Evolutionary conservation across 352 stramenopile genomes (phyloP).

Genomic region (Pythium scleroteichum): DNA sequence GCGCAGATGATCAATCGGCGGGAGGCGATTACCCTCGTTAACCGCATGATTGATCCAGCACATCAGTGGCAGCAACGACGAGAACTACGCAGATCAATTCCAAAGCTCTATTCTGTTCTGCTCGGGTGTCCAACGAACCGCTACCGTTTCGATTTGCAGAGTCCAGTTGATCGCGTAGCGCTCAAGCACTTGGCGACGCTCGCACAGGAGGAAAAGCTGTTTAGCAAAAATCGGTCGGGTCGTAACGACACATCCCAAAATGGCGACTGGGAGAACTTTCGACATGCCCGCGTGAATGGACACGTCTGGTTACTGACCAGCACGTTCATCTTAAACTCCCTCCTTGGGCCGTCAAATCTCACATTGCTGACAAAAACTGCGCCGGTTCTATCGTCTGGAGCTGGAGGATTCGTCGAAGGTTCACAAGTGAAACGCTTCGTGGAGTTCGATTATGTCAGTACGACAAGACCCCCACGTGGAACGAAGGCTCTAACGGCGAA

Average conservation of each 20-base stretch:
- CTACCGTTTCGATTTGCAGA: constrained; percentile 61
- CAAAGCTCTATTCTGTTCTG: constrained; percentile 58
- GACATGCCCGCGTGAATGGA: constrained; percentile 73
- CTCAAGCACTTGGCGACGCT: constrained; percentile 64
- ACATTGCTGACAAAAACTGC: constrained; percentile 5
- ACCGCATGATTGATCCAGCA: constrained; percentile 40
- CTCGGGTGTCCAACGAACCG: constrained; percentile 68
- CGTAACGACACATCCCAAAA: constrained; percentile 77
- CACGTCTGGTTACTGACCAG: constrained; percentile 59
- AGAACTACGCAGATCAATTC: constrained; percentile 54
- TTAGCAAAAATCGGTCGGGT: constrained; percentile 54
- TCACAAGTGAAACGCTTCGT: constrained; percentile 27
- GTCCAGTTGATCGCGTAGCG: constrained; percentile 39
- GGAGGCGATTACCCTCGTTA: constrained; percentile 48
- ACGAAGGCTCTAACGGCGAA: constrained; percentile 48
- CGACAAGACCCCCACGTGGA: constrained; percentile 57
- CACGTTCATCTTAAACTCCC: constrained; percentile 70
- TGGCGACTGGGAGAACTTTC: constrained; percentile 90
- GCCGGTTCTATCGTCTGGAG: neutral
- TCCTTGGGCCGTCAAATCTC: constrained; percentile 43
- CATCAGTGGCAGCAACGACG: constrained; percentile 61
- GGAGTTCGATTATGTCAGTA: constrained; percentile 86
- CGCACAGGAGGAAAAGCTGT: constrained; percentile 72
- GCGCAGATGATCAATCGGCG: constrained; percentile 66
- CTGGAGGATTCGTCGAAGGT: constrained; percentile 10